Evolutionary conservation across 805 yeast genomes (phyloP).

Genomic region (Zygoascus biomembranicola): DNA sequence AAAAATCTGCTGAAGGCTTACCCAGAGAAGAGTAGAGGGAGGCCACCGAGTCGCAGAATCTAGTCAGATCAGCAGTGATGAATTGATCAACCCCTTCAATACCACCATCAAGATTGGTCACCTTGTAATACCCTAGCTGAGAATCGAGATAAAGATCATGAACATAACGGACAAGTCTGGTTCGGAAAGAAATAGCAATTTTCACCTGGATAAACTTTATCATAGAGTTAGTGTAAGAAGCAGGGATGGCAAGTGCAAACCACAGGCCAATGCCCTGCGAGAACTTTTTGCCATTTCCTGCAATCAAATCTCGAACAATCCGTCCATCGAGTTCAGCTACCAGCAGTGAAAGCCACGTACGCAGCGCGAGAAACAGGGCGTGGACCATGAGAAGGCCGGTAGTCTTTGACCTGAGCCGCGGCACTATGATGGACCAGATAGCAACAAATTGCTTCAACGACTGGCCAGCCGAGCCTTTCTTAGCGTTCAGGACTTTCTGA

Average conservation of each 20-base stretch:
- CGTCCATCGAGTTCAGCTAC: constrained; percentile 90
- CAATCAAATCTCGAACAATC: constrained; percentile 79
- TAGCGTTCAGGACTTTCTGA: constrained; percentile 4
- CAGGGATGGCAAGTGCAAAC: constrained; percentile 88
- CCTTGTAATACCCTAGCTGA: constrained; percentile 74
- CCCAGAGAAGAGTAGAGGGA: constrained; percentile 83
- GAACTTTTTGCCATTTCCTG: constrained; percentile 69
- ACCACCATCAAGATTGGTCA: constrained; percentile 45
- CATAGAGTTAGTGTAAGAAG: constrained; percentile 85
- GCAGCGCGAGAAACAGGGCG: constrained; percentile 60
- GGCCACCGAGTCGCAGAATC: constrained; percentile 73
- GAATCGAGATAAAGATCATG: constrained; percentile 85
- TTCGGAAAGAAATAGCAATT: constrained; percentile 75
- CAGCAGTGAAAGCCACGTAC: constrained; percentile 81
- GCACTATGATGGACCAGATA: constrained; percentile 77
- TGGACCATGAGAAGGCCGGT: constrained; percentile 60
- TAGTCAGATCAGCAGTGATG: constrained; percentile 74
- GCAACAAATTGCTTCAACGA: constrained; percentile 67
- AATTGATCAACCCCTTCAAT: constrained; percentile 76
- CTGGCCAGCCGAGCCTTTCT: constrained; percentile 26
- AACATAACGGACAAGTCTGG: constrained; percentile 72
- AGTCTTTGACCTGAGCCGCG: constrained; percentile 59
- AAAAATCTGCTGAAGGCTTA: constrained; percentile 80
- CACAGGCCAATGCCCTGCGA: constrained; percentile 72
- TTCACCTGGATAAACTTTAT: constrained; percentile 72